Evolutionary conservation across 1,284 basidiomycete genomes (phyloP).

Genomic region (Rhodotorula sp.): DNA sequence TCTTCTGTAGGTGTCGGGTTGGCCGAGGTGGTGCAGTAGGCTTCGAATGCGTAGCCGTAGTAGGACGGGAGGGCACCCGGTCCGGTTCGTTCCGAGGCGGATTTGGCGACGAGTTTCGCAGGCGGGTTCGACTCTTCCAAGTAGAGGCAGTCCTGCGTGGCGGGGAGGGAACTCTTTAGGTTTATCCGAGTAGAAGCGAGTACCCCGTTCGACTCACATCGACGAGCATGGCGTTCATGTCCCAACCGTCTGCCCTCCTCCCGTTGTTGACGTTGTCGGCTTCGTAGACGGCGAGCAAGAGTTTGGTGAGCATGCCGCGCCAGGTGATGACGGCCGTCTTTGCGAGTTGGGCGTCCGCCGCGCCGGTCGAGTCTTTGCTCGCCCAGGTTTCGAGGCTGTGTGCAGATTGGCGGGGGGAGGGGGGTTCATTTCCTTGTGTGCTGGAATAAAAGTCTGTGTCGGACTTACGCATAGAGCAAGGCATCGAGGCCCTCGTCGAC

Average conservation of each 20-base stretch:
- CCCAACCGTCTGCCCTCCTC: slow-evolving; percentile 75
- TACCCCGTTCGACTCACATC: slow-evolving; percentile 57
- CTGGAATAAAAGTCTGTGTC: not conserved
- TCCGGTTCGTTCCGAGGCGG: slow-evolving; percentile 23
- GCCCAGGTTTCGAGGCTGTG: slow-evolving; percentile 62
- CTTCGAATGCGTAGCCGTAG: slow-evolving; percentile 78
- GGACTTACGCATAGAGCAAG: slow-evolving; percentile 38
- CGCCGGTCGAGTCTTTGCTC: slow-evolving; percentile 51
- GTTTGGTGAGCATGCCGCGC: slow-evolving; percentile 89
- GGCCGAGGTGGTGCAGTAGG: slow-evolving; percentile 68
- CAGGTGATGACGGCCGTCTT: slow-evolving; percentile 65
- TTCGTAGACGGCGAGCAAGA: slow-evolving; percentile 37
- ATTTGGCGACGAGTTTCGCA: slow-evolving; percentile 28
- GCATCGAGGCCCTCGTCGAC: slow-evolving; percentile 46
- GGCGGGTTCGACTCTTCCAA: slow-evolving; percentile 26
- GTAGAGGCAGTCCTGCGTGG: slow-evolving; percentile 37
- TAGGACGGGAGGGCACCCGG: slow-evolving; percentile 42
- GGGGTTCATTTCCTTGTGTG: too few relatives aligned
- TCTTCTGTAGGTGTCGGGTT: not conserved
- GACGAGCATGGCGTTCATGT: slow-evolving; percentile 78
- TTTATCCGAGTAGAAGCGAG: slow-evolving; percentile 48
- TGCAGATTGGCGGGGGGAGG: not conserved
- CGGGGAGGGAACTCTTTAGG: too few relatives aligned
- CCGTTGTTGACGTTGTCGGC: slow-evolving; percentile 54
- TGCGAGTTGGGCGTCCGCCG: slow-evolving; percentile 46